Percentiles rank a stretch among this genome's conserved stretches.
phyloP scores from a whole-genome alignment of 2,329 filamentous ascomycete genomes.

The Phaeosphaeria sp. region DNA sequence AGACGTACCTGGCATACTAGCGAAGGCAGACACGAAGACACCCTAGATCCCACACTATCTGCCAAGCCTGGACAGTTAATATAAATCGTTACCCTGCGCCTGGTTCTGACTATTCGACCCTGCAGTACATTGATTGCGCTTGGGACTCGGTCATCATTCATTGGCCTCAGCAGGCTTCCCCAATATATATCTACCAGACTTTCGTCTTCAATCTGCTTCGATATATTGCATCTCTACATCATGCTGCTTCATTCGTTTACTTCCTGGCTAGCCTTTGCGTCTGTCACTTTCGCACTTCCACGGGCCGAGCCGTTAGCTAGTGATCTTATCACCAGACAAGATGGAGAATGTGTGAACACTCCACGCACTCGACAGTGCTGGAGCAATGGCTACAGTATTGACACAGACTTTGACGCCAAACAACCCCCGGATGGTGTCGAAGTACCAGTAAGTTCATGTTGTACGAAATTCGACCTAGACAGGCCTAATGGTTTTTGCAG shows the following conservation, averaged over 20 bases:
- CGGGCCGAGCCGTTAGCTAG: conserved; percentile 18
- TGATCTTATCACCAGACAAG: conserved; percentile 37
- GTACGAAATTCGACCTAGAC: no score
- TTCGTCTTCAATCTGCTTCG: conserved; percentile 4
- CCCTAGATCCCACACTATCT: conserved; percentile 2
- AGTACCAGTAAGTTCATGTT: conserved; percentile 29
- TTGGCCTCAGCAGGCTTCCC: conserved; percentile 14
- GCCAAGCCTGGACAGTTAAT: conserved; percentile 12
- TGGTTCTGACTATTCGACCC: conserved; percentile 6
- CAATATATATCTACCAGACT: conserved; percentile 14
- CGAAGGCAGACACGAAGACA: conserved; percentile 1
- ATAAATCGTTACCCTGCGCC: conserved; percentile 22
- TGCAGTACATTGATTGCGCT: conserved; percentile 9
- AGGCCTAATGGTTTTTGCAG: conserved; percentile 16
- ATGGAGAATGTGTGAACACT: conserved; percentile 49
- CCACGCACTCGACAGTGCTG: conserved; percentile 51
- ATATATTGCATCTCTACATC: conserved; percentile 15
- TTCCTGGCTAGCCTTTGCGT: conserved; percentile 33
- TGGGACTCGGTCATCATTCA: conserved; percentile 11
- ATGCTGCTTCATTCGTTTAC: conserved; percentile 36
- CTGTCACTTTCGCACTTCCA: conserved; percentile 36
- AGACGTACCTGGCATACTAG: conserved; percentile 2
- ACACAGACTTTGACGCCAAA: conserved; percentile 55
- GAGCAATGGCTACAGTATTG: conserved; percentile 51
- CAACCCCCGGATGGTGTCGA: conserved; percentile 48